Evolutionary conservation across 148 eudicot genomes (phyloP), one percentile per base, ranked within the genome.

Genomic region (Rheum nobile): DNA sequence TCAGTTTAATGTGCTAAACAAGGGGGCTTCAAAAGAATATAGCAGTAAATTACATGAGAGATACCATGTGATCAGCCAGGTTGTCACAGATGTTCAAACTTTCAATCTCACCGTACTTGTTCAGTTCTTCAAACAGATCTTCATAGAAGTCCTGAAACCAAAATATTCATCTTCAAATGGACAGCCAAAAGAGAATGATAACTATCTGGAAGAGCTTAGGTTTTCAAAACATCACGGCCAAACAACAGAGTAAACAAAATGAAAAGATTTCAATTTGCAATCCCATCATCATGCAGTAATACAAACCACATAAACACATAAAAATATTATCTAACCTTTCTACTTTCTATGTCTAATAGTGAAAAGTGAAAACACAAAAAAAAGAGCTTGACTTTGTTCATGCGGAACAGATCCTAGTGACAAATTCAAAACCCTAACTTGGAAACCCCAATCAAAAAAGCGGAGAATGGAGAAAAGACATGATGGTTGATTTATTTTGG

Each of bases 61-160:
- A 29, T 75, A 84, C 83, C 92, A 90, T 88, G 74, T 87, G 96
- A 21, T 90, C 96, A 8, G 92, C 92, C 11, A 90, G 80, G 72
- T 90, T 90, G 39, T 88, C 96, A 59, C 96, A 90, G 17, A 88
- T 83, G 78, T 90, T 87, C 31, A 90, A 86, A 59, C 78, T 86
- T 81, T 90, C 89, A 59, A 90, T 84, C 61, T 90, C 91, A 21
- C 96, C 96, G 35, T 80, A 90, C 75, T 88, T 88, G 78, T 77
- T 67, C 54, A 90, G 79, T 52, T 90, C 96, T 50, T 90, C 89
- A 48, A 82, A 90, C 10, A 88, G 74, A 52, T 88, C 96, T 48
- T 90, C 89, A 69, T 78, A 88, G 77, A 88, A 90, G 13, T 90
- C 97, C 80, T 75, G 77, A 35, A 65, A 22, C 22, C 71, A 42